phyloP scores from a whole-genome alignment of 306 rosid species.

The Lathyrus aphaca region DNA sequence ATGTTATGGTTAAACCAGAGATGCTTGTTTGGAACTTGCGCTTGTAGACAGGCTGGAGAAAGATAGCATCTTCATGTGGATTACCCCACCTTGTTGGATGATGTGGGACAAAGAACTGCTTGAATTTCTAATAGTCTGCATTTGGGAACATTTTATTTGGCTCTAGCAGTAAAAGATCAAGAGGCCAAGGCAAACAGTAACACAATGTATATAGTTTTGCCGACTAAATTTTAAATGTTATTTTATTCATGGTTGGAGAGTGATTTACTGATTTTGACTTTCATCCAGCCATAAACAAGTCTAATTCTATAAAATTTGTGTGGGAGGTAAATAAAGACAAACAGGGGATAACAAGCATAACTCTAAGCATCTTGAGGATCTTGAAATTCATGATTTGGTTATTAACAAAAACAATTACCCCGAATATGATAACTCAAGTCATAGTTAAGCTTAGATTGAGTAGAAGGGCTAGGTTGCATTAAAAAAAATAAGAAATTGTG shows the following conservation, averaged over 20 bases:
- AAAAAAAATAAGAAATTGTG: not conserved
- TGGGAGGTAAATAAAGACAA: not conserved
- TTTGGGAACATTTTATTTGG: conserved; percentile 38
- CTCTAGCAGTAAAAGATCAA: conserved; percentile 26
- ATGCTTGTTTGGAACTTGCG: conserved; percentile 44
- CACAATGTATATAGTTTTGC: not conserved
- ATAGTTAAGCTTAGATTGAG: conserved; percentile 9
- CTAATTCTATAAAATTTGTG: not conserved
- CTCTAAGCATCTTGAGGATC: not conserved
- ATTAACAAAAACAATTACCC: not conserved
- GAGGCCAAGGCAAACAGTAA: conserved; percentile 19
- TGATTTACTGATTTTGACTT: conserved; percentile 14
- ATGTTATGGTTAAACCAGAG: conserved; percentile 48
- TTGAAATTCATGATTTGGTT: not conserved
- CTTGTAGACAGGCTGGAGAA: conserved; percentile 64
- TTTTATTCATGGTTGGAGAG: conserved; percentile 25
- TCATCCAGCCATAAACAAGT: not conserved
- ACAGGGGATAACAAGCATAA: not conserved
- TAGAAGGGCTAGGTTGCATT: conserved; percentile 2
- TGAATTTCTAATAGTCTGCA: conserved; percentile 26
- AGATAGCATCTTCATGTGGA: conserved; percentile 48
- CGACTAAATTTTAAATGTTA: conserved; percentile 23
- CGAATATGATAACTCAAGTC: not conserved
- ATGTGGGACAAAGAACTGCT: conserved; percentile 35
- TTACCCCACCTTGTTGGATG: conserved; percentile 53